A percentile compares a stretch with the other conserved stretches of the same genome.
These are phyloP conservation scores for Cladosporium oxysporum DNA, from an alignment of 2,329 filamentous ascomycete genomes.

Conservation along the genomic window DNA sequence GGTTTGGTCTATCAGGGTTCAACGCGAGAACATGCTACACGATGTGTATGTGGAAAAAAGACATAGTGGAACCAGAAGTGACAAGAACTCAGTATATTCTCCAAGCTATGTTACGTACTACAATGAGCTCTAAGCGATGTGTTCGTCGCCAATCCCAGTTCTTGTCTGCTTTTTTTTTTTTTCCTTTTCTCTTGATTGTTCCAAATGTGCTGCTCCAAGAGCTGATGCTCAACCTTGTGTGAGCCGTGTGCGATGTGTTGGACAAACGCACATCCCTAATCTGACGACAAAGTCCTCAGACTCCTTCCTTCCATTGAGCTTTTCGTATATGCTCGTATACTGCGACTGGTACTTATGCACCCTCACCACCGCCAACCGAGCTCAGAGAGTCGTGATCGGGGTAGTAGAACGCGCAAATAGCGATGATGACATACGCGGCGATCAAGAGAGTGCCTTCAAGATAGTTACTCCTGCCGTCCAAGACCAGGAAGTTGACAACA, in stretches of 20 bases:
- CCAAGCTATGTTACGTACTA: not conserved
- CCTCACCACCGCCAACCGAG: slow-evolving; percentile 43
- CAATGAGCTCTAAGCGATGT: not conserved
- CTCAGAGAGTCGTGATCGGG: slow-evolving; percentile 46
- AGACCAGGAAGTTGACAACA: slow-evolving; percentile 82
- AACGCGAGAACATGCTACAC: too few relatives aligned
- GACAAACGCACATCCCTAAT: not conserved
- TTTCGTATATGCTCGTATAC: not conserved
- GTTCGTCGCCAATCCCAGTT: not conserved
- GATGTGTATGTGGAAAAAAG: not conserved
- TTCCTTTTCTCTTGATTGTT: not conserved
- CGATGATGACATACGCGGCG: slow-evolving; percentile 78
- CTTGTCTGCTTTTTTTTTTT: not conserved
- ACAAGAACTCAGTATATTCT: not conserved
- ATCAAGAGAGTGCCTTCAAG: slow-evolving; percentile 76
- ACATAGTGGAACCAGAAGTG: not conserved
- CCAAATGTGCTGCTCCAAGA: not conserved
- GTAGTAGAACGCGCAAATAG: slow-evolving; percentile 55
- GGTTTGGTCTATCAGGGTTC: too few relatives aligned
- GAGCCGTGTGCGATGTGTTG: not conserved
- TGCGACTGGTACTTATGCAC: not conserved
- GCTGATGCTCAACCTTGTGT: not conserved
- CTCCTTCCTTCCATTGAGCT: not conserved
- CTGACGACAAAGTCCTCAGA: not conserved
- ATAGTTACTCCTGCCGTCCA: slow-evolving; percentile 81